These are phyloP conservation scores for Borovskyia barvae DNA, from an alignment of 208 protist species.

Conservation along the genomic window DNA sequence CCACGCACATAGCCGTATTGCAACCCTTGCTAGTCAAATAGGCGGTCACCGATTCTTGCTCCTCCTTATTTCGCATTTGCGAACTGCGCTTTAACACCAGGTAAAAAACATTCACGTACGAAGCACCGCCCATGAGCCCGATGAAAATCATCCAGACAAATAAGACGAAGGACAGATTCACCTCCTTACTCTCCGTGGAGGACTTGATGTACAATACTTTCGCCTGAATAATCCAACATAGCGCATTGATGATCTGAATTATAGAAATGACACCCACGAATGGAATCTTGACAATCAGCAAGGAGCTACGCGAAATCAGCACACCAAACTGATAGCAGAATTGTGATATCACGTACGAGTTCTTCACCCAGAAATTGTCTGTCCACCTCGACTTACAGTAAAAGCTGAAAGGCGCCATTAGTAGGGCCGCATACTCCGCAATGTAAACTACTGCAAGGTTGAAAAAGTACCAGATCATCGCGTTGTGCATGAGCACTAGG, in stretches of 20 bases:
- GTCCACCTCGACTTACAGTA: slow-evolving; percentile 36
- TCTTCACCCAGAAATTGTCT: slow-evolving; percentile 61
- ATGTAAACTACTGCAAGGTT: slow-evolving; percentile 85
- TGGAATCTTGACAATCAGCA: slow-evolving; percentile 76
- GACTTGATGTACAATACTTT: slow-evolving; percentile 62
- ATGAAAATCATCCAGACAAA: slow-evolving; percentile 91
- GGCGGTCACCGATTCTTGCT: slow-evolving; percentile 14
- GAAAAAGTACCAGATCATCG: slow-evolving; percentile 71
- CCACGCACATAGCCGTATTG: no score
- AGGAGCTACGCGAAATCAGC: slow-evolving; percentile 79
- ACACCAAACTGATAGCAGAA: slow-evolving; percentile 93
- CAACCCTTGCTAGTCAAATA: neutral
- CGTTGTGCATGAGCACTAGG: slow-evolving; percentile 44
- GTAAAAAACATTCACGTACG: slow-evolving; percentile 93
- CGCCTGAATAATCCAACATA: slow-evolving; percentile 84
- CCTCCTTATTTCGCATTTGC: slow-evolving; percentile 32
- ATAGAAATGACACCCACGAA: slow-evolving; percentile 81
- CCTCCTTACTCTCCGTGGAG: slow-evolving; percentile 27
- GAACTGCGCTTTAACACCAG: slow-evolving; percentile 60
- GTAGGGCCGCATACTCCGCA: slow-evolving; percentile 84
- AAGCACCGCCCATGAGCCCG: slow-evolving; percentile 85
- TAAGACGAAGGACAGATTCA: slow-evolving; percentile 62
- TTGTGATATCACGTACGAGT: slow-evolving; percentile 80
- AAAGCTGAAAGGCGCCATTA: slow-evolving; percentile 82
- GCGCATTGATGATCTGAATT: slow-evolving; percentile 83